Evolutionary conservation across 306 rosid genomes (phyloP), one percentile per base, ranked within the genome.

Genomic region (Rosa rugosa): DNA sequence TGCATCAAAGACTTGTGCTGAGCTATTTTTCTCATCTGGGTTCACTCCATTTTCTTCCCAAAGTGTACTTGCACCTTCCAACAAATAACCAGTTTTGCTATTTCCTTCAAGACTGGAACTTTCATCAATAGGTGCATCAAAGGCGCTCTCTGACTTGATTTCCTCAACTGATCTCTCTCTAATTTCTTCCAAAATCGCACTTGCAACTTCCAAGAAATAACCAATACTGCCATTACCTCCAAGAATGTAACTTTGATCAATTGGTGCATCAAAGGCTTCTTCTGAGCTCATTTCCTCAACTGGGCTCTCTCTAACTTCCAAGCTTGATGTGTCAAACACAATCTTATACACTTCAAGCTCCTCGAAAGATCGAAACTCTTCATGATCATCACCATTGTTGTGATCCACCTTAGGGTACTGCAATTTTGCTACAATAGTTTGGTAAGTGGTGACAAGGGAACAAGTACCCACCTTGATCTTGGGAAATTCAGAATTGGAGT

Each of bases 261-360:
- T 41, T 53, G 27, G 69, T 50, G 78, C 82, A 81, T 84, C 88
- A 75, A 45, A 40, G 54, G 75, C 66, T 80, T 80, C 76, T 66
- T 78, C 79, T 66, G 81, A 77, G 75, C 80, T 63, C 23, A 69
- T 79, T 78, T 89, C 90, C 68, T 83, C 90, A 38, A 11, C 80
- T 11, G 70, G 70, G 36, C 54, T 60, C 50, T 75, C 86, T 20
- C 44, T 1, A 53, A 38, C 65, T 22, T 82, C 89, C 79, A 92
- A 91, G 40, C 80, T 84, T 14, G 92, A 83, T 0, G 88, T 83
- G n/a, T 96, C 96, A 64, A 96, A 93, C 86, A 93, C 90, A 23
- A 91, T 90, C 60, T 90, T 84, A 77, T 88, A 93, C 17, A 90
- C 94, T 81, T 95, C 98, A 77, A 90, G 64, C 91, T 90, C 98